A percentile compares a stretch with the other conserved stretches of the same genome.
phyloP scores from a whole-genome alignment of 768 basidiomycete species.

The Lyophyllum decastes region DNA sequence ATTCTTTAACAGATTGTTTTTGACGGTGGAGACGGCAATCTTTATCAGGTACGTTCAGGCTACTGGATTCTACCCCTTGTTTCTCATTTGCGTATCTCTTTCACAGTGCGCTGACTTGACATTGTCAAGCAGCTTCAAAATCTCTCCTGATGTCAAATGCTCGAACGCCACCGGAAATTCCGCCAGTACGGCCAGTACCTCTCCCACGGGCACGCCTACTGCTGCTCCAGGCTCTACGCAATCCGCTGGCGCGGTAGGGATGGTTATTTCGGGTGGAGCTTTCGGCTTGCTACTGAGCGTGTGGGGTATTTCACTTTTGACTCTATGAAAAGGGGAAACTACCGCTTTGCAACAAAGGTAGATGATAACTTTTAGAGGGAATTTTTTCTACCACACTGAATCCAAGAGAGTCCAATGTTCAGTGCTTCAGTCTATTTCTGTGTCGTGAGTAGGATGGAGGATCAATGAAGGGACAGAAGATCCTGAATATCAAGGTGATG shows the following conservation, averaged over 20 bases:
- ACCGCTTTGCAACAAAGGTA: background rate
- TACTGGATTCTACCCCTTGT: background rate
- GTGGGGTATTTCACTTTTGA: background rate
- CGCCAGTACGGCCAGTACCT: constrained; percentile 20
- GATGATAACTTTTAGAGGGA: background rate
- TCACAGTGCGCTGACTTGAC: constrained; percentile 79
- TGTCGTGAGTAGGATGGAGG: too few species aligned
- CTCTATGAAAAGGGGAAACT: background rate
- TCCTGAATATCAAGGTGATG: too few species aligned
- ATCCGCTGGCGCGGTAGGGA: background rate
- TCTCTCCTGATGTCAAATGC: constrained; percentile 46
- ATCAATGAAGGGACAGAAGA: too few species aligned
- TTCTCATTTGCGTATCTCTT: background rate
- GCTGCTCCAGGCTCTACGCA: background rate
- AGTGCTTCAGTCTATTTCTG: background rate
- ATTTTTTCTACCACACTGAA: background rate
- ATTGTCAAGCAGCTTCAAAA: constrained; percentile 52
- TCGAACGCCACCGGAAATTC: constrained; percentile 30
- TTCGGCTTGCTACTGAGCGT: background rate
- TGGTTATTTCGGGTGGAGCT: background rate
- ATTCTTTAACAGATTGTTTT: constrained; percentile 44
- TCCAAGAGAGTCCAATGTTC: background rate
- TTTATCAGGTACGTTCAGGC: constrained; percentile 62
- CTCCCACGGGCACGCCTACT: constrained; percentile 9
- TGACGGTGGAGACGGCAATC: constrained; percentile 68